These are phyloP conservation scores for Chlorella sp. DNA, from an alignment of 139 green algal species.

Conservation along the genomic window DNA sequence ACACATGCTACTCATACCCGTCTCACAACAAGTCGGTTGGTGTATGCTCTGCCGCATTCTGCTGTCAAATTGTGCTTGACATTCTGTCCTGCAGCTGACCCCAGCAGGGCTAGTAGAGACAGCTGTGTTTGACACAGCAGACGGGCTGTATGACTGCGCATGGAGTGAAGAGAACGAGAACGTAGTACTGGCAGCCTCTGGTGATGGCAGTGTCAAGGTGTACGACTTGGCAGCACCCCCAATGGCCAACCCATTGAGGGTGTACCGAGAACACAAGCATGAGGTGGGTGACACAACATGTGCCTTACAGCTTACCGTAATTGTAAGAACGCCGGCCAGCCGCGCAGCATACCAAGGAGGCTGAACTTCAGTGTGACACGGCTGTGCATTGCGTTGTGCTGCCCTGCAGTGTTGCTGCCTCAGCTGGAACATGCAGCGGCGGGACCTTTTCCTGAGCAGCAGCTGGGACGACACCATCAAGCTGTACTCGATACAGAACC, in stretches of 20 bases:
- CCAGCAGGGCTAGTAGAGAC: no score
- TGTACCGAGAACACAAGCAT: slow-evolving; percentile 81
- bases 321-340: no score
- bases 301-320: no score
- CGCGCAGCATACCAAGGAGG: no score
- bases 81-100: no score
- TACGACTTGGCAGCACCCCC: slow-evolving; percentile 77
- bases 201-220: slow-evolving; percentile 91
- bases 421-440: slow-evolving; percentile 80
- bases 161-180: slow-evolving; percentile 97
- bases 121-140: slow-evolving; percentile 92
- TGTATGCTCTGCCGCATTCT: no score
- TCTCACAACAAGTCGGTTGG: no score
- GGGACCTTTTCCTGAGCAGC: slow-evolving; percentile 82
- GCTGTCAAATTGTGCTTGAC: no score
- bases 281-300: slow-evolving; percentile 80
- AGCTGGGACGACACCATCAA: slow-evolving; percentile 96
- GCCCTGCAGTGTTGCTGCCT: slow-evolving; percentile 59
- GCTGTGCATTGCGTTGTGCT: no score
- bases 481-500: slow-evolving; percentile 71
- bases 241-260: slow-evolving; percentile 76
- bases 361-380: no score
- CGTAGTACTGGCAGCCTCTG: slow-evolving; percentile 80
- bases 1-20: no score
- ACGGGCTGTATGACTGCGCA: slow-evolving; percentile 92